Conservation (phyloP, 768 basidiomycete genomes). For the Tricholoma sp. region DNA sequence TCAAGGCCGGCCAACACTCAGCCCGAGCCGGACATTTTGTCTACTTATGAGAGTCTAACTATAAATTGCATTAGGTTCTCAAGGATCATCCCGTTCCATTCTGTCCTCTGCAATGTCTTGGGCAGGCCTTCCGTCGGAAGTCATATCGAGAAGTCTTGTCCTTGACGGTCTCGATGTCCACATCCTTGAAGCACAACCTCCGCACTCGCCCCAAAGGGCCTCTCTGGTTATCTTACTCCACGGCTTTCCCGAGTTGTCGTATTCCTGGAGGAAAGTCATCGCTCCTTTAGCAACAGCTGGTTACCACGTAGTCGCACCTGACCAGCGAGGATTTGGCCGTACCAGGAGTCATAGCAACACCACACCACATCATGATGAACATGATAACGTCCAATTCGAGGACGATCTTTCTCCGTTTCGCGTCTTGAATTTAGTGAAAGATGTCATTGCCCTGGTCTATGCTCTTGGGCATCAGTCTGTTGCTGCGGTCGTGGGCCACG, state of each 20-base stretch:
- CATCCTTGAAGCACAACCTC: conserved; percentile 42
- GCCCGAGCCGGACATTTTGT: too few relatives aligned
- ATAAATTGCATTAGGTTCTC: too few relatives aligned
- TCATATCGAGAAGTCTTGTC: conserved; percentile 33
- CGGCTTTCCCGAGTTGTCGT: conserved; percentile 61
- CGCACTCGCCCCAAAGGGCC: conserved; percentile 8
- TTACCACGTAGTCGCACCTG: conserved; percentile 60
- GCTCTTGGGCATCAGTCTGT: conserved; percentile 44
- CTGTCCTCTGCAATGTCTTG: conserved; percentile 3
- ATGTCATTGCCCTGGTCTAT: conserved; percentile 46
- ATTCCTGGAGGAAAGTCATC: conserved; percentile 61
- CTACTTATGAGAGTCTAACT: too few relatives aligned
- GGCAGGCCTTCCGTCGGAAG: conserved; percentile 20
- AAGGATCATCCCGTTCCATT: not conserved
- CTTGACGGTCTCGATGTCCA: conserved; percentile 49
- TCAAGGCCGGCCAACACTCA: too few relatives aligned
- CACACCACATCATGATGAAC: conserved; percentile 6
- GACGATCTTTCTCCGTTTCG: conserved; percentile 49
- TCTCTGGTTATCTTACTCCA: conserved; percentile 56
- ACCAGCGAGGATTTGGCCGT: conserved; percentile 53
- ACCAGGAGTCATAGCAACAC: conserved; percentile 16
- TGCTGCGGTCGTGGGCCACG: conserved; percentile 54
- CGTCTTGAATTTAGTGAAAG: conserved; percentile 45
- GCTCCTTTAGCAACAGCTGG: conserved; percentile 44
- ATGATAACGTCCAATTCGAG: conserved; percentile 30